These are phyloP conservation scores for Apiospora sp. DNA, from an alignment of 2,329 filamentous ascomycete species.

Conservation along the genomic window DNA sequence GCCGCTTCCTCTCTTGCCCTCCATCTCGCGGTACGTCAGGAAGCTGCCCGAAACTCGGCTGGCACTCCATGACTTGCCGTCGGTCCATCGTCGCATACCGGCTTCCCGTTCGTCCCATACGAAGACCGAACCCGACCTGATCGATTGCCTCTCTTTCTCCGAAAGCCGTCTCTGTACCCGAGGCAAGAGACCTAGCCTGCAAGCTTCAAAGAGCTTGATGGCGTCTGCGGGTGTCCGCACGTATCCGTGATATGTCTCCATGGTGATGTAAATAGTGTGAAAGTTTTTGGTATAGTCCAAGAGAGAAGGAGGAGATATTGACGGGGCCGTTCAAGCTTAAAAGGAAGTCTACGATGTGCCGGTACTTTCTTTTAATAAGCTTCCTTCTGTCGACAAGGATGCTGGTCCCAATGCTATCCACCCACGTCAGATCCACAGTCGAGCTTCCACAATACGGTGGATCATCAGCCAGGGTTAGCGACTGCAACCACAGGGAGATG, in stretches of 20 bases:
- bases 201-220: slow-evolving; percentile 98
- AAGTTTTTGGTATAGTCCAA: slow-evolving; percentile 2
- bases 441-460: slow-evolving; percentile 32
- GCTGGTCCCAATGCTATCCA: slow-evolving; percentile 28
- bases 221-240: slow-evolving; percentile 96
- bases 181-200: slow-evolving; percentile 85
- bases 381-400: slow-evolving; percentile 33
- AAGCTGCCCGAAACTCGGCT: slow-evolving; percentile 98
- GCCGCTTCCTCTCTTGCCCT: slow-evolving; percentile 89
- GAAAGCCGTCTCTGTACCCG: slow-evolving; percentile 92
- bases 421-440: slow-evolving; percentile 38
- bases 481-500: slow-evolving; percentile 29
- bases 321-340: slow-evolving; percentile 12
- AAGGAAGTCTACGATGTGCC: slow-evolving; percentile 18
- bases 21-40: slow-evolving; percentile 97
- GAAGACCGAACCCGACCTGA: slow-evolving; percentile 95
- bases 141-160: slow-evolving; percentile 96
- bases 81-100: slow-evolving; percentile 97
- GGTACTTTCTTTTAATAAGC: slow-evolving; percentile 25
- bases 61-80: slow-evolving; percentile 98
- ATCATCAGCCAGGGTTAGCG: slow-evolving; percentile 37
- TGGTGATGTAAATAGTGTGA: slow-evolving; percentile 46
- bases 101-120: slow-evolving; percentile 99
- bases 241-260: slow-evolving; percentile 97
- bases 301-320: background rate